phyloP scores from a whole-genome alignment of 2,329 filamentous ascomycete genomes.

The Xylariales sp. region DNA sequence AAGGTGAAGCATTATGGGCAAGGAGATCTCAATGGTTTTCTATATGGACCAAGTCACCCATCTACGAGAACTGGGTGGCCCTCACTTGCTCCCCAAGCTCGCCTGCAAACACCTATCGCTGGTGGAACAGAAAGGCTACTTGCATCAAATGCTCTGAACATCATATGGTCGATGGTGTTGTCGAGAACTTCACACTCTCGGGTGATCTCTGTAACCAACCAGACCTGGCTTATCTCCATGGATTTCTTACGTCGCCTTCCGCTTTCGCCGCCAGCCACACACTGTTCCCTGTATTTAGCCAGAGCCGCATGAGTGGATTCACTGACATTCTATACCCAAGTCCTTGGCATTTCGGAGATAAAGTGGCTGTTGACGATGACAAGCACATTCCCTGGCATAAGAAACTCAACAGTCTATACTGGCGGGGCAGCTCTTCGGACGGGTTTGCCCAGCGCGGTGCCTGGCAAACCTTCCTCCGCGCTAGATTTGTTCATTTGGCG shows the following conservation, averaged over 20 bases:
- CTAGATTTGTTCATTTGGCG: constrained; percentile 53
- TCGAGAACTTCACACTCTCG: constrained; percentile 35
- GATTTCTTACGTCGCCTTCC: constrained; percentile 44
- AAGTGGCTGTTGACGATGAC: constrained; percentile 31
- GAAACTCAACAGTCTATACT: constrained; percentile 46
- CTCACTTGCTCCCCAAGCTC: constrained; percentile 41
- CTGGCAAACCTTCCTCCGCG: constrained; percentile 56
- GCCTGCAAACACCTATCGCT: constrained; percentile 32
- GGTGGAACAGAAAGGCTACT: constrained; percentile 32
- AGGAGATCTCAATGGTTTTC: constrained; percentile 18
- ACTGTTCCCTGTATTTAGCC: constrained; percentile 51
- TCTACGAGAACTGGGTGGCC: constrained; percentile 31
- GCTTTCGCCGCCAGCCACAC: constrained; percentile 36
- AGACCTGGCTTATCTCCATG: constrained; percentile 43
- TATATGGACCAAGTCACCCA: constrained; percentile 20
- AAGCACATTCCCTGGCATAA: constrained; percentile 39
- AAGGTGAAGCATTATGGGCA: constrained; percentile 16
- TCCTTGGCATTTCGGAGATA: constrained; percentile 33
- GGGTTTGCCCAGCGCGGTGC: constrained; percentile 43
- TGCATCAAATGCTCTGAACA: constrained; percentile 28
- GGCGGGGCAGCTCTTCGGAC: constrained; percentile 50
- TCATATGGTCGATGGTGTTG: constrained; percentile 33
- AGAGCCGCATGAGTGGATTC: constrained; percentile 49
- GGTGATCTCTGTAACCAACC: constrained; percentile 47
- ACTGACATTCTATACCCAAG: constrained; percentile 45